A percentile compares a stretch with the other conserved stretches of the same genome.
phyloP scores from a whole-genome alignment of 2,329 filamentous ascomycete species.

The Colletotrichum gigasporum region DNA sequence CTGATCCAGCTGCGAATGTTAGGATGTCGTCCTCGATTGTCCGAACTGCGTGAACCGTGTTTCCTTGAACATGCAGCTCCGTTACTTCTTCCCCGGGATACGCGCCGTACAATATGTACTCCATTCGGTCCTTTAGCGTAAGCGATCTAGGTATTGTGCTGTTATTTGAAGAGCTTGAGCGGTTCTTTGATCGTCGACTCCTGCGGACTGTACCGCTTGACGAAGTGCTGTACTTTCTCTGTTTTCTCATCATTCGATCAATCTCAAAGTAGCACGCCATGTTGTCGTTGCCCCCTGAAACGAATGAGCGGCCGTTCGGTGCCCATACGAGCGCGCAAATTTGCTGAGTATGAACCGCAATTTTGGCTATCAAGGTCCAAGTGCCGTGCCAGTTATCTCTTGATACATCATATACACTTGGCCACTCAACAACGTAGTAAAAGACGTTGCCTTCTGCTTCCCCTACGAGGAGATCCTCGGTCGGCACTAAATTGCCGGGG shows the following conservation, averaged over 20 bases:
- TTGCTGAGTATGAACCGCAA: conserved; percentile 85
- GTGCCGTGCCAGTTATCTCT: conserved; percentile 78
- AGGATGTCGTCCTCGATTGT: conserved; percentile 49
- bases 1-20: conserved; percentile 61
- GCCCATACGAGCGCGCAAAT: conserved; percentile 96
- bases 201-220: neutral
- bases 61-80: neutral
- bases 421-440: conserved; percentile 93
- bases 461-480: conserved; percentile 87
- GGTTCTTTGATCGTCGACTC: neutral
- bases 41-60: conserved; percentile 41
- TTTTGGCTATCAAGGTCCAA: conserved; percentile 79
- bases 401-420: conserved; percentile 68
- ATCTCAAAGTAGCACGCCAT: conserved; percentile 83
- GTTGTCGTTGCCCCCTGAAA: conserved; percentile 94
- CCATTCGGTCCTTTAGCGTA: neutral
- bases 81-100: neutral
- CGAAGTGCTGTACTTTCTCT: conserved; percentile 17
- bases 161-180: neutral
- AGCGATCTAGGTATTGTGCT: neutral
- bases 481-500: conserved; percentile 63
- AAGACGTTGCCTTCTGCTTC: conserved; percentile 86
- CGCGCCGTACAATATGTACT: neutral
- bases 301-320: conserved; percentile 77
- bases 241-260: conserved; percentile 59